Base-by-base conservation (phyloP, 2,329 filamentous ascomycete genomes). In the Cordyceps cateniannulata region DNA sequence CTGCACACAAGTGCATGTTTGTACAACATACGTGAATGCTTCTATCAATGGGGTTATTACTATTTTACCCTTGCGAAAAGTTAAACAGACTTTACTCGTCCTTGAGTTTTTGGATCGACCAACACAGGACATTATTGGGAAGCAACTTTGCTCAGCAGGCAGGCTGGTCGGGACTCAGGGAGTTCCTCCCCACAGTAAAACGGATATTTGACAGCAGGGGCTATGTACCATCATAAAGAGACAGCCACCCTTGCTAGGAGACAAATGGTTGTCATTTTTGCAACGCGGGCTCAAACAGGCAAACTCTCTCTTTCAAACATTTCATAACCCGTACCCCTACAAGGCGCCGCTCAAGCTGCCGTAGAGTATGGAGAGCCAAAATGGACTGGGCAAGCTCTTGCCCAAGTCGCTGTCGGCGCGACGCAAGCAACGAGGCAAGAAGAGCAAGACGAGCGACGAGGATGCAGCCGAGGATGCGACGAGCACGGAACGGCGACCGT, bases 321-420 rank as follows among this genome's bases (percentile, higher is more conserved):
- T 22, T 47, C 38, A 24, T 51, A 59, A 38, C 4, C 24, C 16
- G 24, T 27, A 53, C 20, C 20, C 38, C 16, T 60, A 47, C 38
- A 27, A 14, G 57, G 40, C 49, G 49, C n/a, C 57, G 25, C 24
- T 48, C 50, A 42, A 38, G 38, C n/a, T n/a, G n/a, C n/a, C n/a
- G n/a, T n/a, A n/a, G n/a, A n/a, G 40, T 12, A 60, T 60, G 58
- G 58, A 60, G 40, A 56, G 58, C 54, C 53, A 62, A 59, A 75
- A 70, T 63, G 73, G 75, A 14, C 71, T 83, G 48, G 76, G 74
- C 61, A 85, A 82, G 71, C 75, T 85, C 32, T 71, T 86, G 40
- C 77, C 81, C 56, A 83, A 80, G 67, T 74, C 77, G 42, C 76
- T 85, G 59, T 72, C 74, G 29, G 75, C 75, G 52, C 81, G 79